Evolutionary conservation across 495 filamentous ascomycete species (phyloP), one percentile per base, ranked within the genome.

Genomic region (Achaetomiella virescens): DNA sequence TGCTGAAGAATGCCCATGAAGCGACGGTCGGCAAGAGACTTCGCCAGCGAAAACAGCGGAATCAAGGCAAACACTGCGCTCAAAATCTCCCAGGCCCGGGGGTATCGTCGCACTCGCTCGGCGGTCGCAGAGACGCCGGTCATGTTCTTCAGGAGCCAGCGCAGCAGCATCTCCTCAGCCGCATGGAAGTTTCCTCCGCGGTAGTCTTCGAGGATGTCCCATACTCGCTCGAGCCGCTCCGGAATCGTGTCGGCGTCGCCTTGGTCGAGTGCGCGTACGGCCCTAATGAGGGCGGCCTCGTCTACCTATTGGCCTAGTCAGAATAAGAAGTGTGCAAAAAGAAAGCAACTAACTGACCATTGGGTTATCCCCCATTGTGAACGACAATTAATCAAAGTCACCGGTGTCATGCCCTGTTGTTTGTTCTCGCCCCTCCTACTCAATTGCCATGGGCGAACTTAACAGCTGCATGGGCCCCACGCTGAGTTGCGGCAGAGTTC

Each of bases 91-190:
- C 76, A 79, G 37, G 71, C 65, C 1, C 68, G 58, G 17, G 75
- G 69, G 54, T 70, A 77, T 31, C 75, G 69, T 54, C 76, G 74
- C 2, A 77, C 43, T 33, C 68, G 68, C 54, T 78, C 75, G 55
- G 73, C 70, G 49, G 61, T 67, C 10, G 68, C 57, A 31, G 64
- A 67, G 36, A 61, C 55, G 21, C 73, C 71, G 31, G 67, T 70
- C 75, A 77, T 78, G 43, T 72, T 66, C 56, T 79, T 77, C 22
- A 78, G 70, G 25, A 79, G 67, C 71, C 72, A 76, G 64, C 75
- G 71, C 55, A 76, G 45, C 59, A 76, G 68, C 57, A 68, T 77
- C 48, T 76, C 72, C 61, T 79, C 73, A 33, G 72, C 72, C 8
- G 69, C 73, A 48, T 76, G 71, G 37, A 75, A 72, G 50, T 58